Evolutionary conservation across 2,329 filamentous ascomycete genomes (phyloP).

Genomic region (Exophiala aquamarina): DNA sequence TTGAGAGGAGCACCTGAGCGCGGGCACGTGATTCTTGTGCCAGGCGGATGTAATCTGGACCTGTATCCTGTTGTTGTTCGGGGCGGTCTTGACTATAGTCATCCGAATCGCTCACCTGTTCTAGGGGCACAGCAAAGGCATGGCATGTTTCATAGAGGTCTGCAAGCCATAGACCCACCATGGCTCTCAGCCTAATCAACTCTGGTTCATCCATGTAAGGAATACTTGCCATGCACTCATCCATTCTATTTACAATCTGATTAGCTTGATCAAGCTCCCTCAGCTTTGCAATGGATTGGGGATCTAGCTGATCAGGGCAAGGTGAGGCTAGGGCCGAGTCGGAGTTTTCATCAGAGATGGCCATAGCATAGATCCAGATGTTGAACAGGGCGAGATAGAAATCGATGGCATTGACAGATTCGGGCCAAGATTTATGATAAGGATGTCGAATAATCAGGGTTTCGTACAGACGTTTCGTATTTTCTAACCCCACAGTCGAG

Average conservation of each 20-base stretch:
- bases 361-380: slow-evolving; percentile 75
- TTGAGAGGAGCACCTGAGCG: slow-evolving; percentile 9
- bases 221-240: slow-evolving; percentile 65
- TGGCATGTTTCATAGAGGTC: slow-evolving; percentile 53
- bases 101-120: neutral
- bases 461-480: slow-evolving; percentile 71
- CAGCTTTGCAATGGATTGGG: slow-evolving; percentile 25
- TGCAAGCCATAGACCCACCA: slow-evolving; percentile 72
- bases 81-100: no score
- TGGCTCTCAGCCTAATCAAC: slow-evolving; percentile 69
- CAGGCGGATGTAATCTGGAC: slow-evolving; percentile 7
- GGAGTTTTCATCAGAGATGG: slow-evolving; percentile 40
- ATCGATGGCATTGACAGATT: slow-evolving; percentile 64
- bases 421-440: slow-evolving; percentile 61
- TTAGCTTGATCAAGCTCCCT: slow-evolving; percentile 56
- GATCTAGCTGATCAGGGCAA: slow-evolving; percentile 1
- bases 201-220: slow-evolving; percentile 69
- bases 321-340: slow-evolving; percentile 18
- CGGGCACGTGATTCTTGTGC: slow-evolving; percentile 18
- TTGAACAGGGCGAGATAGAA: slow-evolving; percentile 82
- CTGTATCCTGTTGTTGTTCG: no score
- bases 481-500: slow-evolving; percentile 49
- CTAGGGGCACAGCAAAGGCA: neutral
- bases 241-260: slow-evolving; percentile 67
- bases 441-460: slow-evolving; percentile 75